Base-by-base conservation (phyloP, 169 alveolate genomes). In the Cryptosporidium sp. region DNA sequence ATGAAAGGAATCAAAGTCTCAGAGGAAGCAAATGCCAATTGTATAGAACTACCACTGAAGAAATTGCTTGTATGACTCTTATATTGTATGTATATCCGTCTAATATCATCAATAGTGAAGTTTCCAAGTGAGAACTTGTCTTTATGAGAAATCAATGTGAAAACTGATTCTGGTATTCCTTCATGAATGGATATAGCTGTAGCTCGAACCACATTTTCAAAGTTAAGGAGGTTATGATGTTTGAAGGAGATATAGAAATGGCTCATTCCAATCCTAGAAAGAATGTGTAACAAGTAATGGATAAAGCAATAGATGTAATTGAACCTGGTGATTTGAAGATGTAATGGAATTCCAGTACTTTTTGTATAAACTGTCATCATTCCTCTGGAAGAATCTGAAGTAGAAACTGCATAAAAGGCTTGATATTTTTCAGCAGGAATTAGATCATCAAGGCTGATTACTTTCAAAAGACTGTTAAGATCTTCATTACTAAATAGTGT, bases 311-410 rank as follows among this genome's bases (percentile, higher is more conserved):
- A 73, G 14, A 73, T 12, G 23, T 73, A 60, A 42, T 73, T 73
- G 71, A 73, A 73, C 10, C 14, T n/a, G 33, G 72, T 18, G 31
- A 73, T 42, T 10, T 29, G 58, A 10, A 80, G 53, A 16, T 58
- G 26, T 1, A 80, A 18, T 8, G 42, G 61, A 23, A 23, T 18
- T 37, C 35, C 9, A 1, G 16, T n/a, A 53, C 16, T 56, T 18
- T 58, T 31, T 45, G 45, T 26, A 39, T 65, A 18, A 23, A 62
- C 67, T n/a, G 61, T 51, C 33, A 80, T 62, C 33, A 60, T 75
- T 18, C 89, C 89, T 21, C 89, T 80, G n/a, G 89, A 14, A 23
- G 37, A 52, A 29, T 80, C 89, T 14, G 65, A 23, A 51, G 65
- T 53, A 0, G 60, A 9, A 8, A 65, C n/a, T 44, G 67, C 80